Evolutionary conservation across 2,329 filamentous ascomycete genomes (phyloP).

Genomic region (Lachnellula arida): DNA sequence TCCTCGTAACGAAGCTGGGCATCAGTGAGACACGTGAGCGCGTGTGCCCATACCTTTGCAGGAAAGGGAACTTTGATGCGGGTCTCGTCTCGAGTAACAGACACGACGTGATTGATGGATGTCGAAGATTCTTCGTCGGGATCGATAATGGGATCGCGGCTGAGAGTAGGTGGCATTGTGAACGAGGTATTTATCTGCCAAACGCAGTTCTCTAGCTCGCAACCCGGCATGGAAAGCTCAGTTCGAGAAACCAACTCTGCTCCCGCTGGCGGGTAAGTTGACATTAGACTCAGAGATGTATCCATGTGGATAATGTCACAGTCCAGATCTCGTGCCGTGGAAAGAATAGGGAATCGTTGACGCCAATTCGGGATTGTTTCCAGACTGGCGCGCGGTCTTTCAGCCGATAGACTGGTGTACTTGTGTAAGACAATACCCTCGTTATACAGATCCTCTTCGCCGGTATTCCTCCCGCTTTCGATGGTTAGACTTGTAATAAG

Average conservation of each 20-base stretch:
- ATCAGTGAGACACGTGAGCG: constrained; percentile 24
- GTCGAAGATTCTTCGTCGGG: constrained; percentile 25
- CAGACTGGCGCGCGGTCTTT: constrained; percentile 34
- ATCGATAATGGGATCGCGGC: constrained; percentile 31
- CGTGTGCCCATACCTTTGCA: constrained; percentile 28
- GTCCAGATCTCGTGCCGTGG: constrained; percentile 46
- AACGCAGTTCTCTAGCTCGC: constrained; percentile 48
- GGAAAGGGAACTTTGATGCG: constrained; percentile 29
- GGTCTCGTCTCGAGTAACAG: constrained; percentile 15
- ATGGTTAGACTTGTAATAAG: constrained; percentile 21
- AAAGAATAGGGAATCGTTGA: constrained; percentile 51
- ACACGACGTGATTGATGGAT: constrained; percentile 16
- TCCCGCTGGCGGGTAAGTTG: constrained; percentile 52
- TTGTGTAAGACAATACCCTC: constrained; percentile 21
- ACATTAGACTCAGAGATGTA: constrained; percentile 53
- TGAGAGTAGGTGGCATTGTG: constrained; percentile 47
- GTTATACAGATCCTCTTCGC: constrained; percentile 20
- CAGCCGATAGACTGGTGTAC: constrained; percentile 21
- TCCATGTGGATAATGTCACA: constrained; percentile 60
- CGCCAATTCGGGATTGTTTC: constrained; percentile 55
- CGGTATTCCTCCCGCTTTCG: constrained; percentile 12
- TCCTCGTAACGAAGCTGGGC: constrained; percentile 29
- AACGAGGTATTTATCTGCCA: constrained; percentile 60
- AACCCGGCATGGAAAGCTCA: constrained; percentile 53
- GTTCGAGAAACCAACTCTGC: constrained; percentile 57